phyloP scores from a whole-genome alignment of 2,329 filamentous ascomycete species.

The Sordariomycetes sp. region DNA sequence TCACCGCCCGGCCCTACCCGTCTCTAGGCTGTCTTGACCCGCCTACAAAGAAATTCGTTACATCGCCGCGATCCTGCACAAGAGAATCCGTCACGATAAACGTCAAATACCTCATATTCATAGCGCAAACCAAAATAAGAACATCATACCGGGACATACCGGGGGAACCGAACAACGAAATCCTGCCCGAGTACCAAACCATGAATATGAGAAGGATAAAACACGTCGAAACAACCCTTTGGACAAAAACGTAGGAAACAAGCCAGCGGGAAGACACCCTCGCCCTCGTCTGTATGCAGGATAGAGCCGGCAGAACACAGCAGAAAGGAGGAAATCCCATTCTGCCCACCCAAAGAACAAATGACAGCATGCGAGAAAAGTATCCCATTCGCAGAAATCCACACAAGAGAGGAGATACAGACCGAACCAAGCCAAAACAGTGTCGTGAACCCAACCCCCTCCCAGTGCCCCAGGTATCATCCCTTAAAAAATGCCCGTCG shows the following conservation, averaged over 20 bases:
- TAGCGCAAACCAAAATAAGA: too few species aligned
- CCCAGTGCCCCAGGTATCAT: background rate
- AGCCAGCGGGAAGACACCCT: background rate
- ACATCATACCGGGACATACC: too few species aligned
- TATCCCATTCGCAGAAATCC: background rate
- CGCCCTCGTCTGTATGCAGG: background rate
- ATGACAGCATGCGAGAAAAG: too few species aligned
- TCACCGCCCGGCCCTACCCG: too few species aligned
- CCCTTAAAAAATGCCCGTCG: background rate
- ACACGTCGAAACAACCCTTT: background rate
- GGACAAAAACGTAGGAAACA: background rate
- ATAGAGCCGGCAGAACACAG: background rate
- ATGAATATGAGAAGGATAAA: background rate
- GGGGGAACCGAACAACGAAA: too few species aligned
- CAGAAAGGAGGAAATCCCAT: background rate
- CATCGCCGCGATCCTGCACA: too few species aligned
- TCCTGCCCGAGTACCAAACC: too few species aligned
- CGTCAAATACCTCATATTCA: too few species aligned
- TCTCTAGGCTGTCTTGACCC: too few species aligned
- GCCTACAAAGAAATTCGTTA: too few species aligned
- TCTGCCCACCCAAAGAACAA: background rate
- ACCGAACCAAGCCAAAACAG: background rate
- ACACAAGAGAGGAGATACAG: background rate
- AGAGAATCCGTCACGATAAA: too few species aligned
- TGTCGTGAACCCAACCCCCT: background rate